Percentiles rank a stretch among this genome's conserved stretches.
Evolutionary conservation across 192 early-diverging fungal species (phyloP).

Genomic region (Coemansia sp.): DNA sequence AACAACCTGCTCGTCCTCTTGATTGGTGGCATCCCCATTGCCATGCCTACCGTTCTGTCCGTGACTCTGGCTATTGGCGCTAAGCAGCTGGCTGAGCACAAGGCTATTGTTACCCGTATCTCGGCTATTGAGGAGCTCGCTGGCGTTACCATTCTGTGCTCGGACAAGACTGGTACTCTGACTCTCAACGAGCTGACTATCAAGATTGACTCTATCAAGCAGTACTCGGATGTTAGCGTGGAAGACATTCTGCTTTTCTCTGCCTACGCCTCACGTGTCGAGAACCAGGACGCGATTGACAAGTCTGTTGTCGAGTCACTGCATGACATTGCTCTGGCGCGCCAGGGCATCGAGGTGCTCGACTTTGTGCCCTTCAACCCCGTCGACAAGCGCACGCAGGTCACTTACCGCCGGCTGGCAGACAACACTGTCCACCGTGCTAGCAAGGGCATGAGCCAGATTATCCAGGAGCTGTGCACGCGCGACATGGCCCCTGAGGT

Average conservation of each 20-base stretch:
- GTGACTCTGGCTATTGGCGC: slow-evolving; percentile 79
- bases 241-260: slow-evolving; percentile 66
- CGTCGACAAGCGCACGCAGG: slow-evolving; percentile 74
- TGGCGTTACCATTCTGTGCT: slow-evolving; percentile 82
- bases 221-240: slow-evolving; percentile 61
- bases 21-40: slow-evolving; percentile 81
- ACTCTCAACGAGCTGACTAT: slow-evolving; percentile 83
- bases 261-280: slow-evolving; percentile 73
- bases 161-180: slow-evolving; percentile 95
- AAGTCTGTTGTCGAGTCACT: slow-evolving; percentile 69
- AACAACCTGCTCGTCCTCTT: slow-evolving; percentile 76
- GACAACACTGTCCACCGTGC: slow-evolving; percentile 67
- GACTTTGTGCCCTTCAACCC: slow-evolving; percentile 75
- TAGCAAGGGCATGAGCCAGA: slow-evolving; percentile 74
- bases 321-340: slow-evolving; percentile 56
- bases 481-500: slow-evolving; percentile 66
- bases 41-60: slow-evolving; percentile 76
- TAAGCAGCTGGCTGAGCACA: slow-evolving; percentile 78
- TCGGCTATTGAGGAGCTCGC: slow-evolving; percentile 79
- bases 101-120: slow-evolving; percentile 79
- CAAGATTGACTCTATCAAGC: slow-evolving; percentile 65
- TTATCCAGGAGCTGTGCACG: slow-evolving; percentile 69
- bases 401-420: slow-evolving; percentile 63
- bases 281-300: slow-evolving; percentile 82
- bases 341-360: slow-evolving; percentile 64